Percentiles rank a stretch among this genome's conserved stretches.
Evolutionary conservation across 2,329 filamentous ascomycete genomes (phyloP).

Genomic region (Alternaria viburni): DNA sequence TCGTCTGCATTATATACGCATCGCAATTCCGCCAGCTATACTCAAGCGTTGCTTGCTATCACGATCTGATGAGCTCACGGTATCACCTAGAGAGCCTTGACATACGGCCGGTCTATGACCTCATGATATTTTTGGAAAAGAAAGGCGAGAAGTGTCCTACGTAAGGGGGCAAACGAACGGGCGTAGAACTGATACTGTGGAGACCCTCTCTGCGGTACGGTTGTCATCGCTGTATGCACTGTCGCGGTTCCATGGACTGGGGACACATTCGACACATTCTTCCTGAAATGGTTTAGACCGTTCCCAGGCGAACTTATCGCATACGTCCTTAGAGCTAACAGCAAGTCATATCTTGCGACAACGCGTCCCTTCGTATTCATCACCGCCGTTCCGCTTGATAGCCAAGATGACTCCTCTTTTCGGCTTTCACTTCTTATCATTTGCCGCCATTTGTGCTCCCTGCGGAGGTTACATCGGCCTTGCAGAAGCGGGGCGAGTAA

Average conservation of each 20-base stretch:
- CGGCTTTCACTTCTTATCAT: neutral
- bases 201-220: neutral
- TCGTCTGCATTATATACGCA: neutral
- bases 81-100: neutral
- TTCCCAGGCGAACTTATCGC: neutral
- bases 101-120: neutral
- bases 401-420: neutral
- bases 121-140: neutral
- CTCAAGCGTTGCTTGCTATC: neutral
- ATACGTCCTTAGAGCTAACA: neutral
- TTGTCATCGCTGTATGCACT: neutral
- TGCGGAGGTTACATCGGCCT: constrained; percentile 14
- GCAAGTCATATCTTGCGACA: neutral
- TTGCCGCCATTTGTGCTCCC: neutral
- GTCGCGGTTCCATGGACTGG: neutral
- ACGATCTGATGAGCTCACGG: neutral
- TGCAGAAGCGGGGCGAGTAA: constrained; percentile 12
- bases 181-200: neutral
- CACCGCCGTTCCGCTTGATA: neutral
- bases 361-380: neutral
- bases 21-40: neutral
- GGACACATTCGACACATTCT: neutral
- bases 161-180: neutral
- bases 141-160: neutral
- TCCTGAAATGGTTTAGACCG: neutral